Conservation (phyloP, 139 green algal genomes). For the Axilococcus clingmanii region DNA sequence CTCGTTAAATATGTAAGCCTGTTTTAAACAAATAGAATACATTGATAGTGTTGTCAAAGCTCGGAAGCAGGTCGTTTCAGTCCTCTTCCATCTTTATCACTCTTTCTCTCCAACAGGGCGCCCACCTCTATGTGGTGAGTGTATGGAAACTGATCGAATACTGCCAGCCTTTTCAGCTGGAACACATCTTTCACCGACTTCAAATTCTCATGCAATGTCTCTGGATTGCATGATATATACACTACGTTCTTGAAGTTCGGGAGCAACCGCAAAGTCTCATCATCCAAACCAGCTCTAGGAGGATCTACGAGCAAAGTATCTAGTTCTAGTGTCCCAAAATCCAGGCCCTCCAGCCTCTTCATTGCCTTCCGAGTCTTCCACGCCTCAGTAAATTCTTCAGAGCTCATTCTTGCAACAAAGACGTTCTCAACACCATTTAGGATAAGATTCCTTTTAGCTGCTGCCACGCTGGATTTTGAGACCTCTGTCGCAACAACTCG, state of each 20-base stretch:
- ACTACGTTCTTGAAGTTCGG: slow-evolving; percentile 67
- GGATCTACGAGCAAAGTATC: slow-evolving; percentile 80
- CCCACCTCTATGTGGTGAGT: slow-evolving; percentile 82
- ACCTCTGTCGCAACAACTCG: slow-evolving; percentile 83
- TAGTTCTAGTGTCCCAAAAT: slow-evolving; percentile 33
- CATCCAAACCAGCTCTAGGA: slow-evolving; percentile 47
- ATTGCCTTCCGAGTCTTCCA: slow-evolving; percentile 38
- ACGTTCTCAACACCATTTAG: slow-evolving; percentile 42
- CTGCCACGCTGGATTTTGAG: slow-evolving; percentile 65
- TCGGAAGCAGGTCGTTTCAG: too few species aligned
- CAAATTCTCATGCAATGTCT: slow-evolving; percentile 23
- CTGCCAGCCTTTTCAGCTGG: slow-evolving; percentile 59
- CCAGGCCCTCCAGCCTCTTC: slow-evolving; percentile 26
- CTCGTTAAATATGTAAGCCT: too few species aligned
- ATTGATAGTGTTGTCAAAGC: too few species aligned
- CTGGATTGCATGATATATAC: slow-evolving; percentile 93
- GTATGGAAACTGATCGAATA: slow-evolving; percentile 95
- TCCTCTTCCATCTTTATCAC: neutral
- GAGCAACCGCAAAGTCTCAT: slow-evolving; percentile 43
- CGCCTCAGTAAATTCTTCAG: slow-evolving; percentile 74
- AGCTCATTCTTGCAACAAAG: slow-evolving; percentile 61
- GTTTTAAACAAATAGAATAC: too few species aligned
- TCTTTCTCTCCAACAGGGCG: slow-evolving; percentile 45
- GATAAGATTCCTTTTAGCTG: slow-evolving; percentile 50
- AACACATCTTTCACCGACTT: slow-evolving; percentile 33